Base-by-base conservation (phyloP, 2,329 filamentous ascomycete genomes). In the Catunica adiposa region DNA sequence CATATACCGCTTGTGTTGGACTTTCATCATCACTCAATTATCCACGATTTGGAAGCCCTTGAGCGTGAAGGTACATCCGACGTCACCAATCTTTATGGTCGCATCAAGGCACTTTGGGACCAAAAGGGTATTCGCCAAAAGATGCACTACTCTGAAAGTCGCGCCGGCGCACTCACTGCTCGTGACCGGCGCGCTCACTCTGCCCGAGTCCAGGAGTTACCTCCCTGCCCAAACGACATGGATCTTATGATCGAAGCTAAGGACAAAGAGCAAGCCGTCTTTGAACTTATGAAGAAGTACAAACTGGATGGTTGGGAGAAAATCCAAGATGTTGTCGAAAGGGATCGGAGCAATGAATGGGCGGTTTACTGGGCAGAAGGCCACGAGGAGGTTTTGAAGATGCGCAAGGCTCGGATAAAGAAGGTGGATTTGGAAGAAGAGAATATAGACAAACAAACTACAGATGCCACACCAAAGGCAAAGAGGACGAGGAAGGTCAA, bases 201-300 rank as follows among this genome's bases (percentile, higher is more conserved):
- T 37, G 76, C 87, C 0, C 78, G 90, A 7, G 88, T 94, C 1
- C 75, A 76, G 61, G 85, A 82, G 0, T 68, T 97, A 0, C 90
- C 90, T 0, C 89, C 90, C 0, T 96, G 90, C 63, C 75, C 82
- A 3, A 71, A 79, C 1, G 82, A 84, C 31, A 92, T 94, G 84
- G 90, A 96, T 64, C 73, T 97, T n/a, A 97, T 97, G 90, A 96
- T 97, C 59, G 90, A 97, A 70, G 90, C 90, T 51, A 97, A 97
- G 66, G 90, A 96, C 65, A 97, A 97, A 68, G 90, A 97, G 66
- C 90, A 97, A 67, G 89, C 90, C 0, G 88, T 96, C 0, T 94
- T 97, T 63, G 88, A 94, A 61, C 74, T 97, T 17, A 96, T 96
- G 89, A 78, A 84, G 22, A 89, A 75, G 0, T 94, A 89, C 66